These are phyloP conservation scores for Aeminium ludgeri DNA, from an alignment of 495 filamentous ascomycete species.

Conservation along the genomic window DNA sequence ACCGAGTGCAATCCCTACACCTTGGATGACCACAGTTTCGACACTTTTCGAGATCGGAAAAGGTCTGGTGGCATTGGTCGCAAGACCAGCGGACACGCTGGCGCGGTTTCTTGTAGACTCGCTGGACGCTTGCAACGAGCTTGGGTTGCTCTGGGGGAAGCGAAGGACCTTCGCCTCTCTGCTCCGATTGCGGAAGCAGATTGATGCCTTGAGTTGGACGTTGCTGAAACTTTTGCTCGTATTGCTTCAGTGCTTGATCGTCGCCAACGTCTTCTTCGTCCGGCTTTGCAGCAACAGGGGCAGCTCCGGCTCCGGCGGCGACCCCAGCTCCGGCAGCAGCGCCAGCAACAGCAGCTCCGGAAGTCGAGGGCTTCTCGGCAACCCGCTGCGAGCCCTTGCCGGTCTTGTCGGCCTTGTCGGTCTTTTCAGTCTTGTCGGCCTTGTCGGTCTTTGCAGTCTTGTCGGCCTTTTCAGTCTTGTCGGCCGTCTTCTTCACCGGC, in stretches of 20 bases:
- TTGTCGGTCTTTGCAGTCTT: no score
- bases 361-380: no score
- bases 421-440: constrained; percentile 28
- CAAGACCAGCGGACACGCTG: constrained; percentile 8
- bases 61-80: constrained; percentile 1
- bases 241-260: neutral
- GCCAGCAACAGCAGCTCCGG: no score
- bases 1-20: constrained; percentile 4
- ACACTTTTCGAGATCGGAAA: constrained; percentile 2
- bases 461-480: constrained; percentile 24
- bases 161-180: no score
- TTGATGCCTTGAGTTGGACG: constrained; percentile 1
- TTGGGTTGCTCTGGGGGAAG: no score
- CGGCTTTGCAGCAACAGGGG: constrained; percentile 2
- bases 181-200: no score
- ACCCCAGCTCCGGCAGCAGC: no score
- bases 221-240: neutral
- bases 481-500: constrained; percentile 38
- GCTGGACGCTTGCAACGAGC: constrained; percentile 22
- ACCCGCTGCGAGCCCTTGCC: no score
- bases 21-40: constrained; percentile 6
- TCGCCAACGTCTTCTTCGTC: neutral
- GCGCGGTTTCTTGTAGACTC: constrained; percentile 19
- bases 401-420: no score
- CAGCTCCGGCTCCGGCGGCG: no score